Base-by-base conservation (phyloP, 768 basidiomycete genomes). In the Pleurotus sapidus region DNA sequence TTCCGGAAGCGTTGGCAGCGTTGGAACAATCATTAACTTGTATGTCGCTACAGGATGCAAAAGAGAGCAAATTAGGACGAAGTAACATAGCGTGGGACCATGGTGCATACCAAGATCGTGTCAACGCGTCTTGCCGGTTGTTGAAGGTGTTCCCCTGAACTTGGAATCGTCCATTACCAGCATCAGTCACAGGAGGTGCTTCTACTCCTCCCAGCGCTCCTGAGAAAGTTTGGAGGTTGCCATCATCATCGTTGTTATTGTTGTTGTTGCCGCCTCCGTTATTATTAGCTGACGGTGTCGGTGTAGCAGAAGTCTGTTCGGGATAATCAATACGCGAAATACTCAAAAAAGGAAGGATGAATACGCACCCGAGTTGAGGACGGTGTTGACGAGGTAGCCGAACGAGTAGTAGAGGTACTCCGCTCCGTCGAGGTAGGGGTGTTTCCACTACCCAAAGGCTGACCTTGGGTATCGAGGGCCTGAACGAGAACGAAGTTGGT, bases 1-100 rank as follows among this genome's bases (percentile, higher is more conserved):
- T 78, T 46, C 76, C 76, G 5, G 76, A 77, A 12, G 75, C 70
- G 64, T 84, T 84, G 12, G 83, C 80, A 12, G 79, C 80, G 64
- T 84, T 72, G 5, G 82, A 80, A 65, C 84, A 87, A 61, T 77
- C 61, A 70, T 87, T 87, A 63, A 82, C 76, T 70, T 85, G 83
- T 4, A 84, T 74, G 64, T 81, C 79, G 65, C 81, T 77, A 55
- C 3, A 46, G 45, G 53, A 6, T 8, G 45, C 12, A 24, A 54
- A 9, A 3, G 15, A n/a, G 6, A 46, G 9, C 20, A 12, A 38
- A 7, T 42, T 40, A 34, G 42, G 27, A 5, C 8, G 37, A 9
- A 58, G 46, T 12, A 17, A 17, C 8, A 17, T 20, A 8, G 40
- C 12, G 47, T 34, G 46, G 11, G 8, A 9, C 30, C 11, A 6